Base-by-base conservation (phyloP, 2,329 filamentous ascomycete species). In the Phoma sp. region DNA sequence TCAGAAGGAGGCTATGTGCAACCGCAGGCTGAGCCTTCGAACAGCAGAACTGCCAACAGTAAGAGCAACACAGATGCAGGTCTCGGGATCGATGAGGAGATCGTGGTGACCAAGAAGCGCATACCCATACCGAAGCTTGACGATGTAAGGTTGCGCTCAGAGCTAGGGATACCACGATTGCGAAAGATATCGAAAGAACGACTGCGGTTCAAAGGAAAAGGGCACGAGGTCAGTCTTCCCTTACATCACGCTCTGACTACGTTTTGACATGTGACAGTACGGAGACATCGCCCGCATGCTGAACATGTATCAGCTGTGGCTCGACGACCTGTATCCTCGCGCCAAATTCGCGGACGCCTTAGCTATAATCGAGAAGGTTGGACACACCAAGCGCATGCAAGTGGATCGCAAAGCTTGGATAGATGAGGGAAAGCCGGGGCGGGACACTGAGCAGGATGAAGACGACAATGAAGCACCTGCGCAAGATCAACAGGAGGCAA, bases 261-360 rank as follows among this genome's bases (percentile, higher is more conserved):
- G 31, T 32, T 29, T 55, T 72, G 24, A 74, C 41, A 33, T 22
- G 39, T 45, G 33, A 1, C 49, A 94, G 88, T 98, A 95, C 76
- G 88, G 89, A 17, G 95, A 99, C 71, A 86, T 92, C 10, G 85
- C 88, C 0, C 86, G 88, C 15, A 83, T 99, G 22, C 82, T 99
- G 43, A 91, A 90, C 22, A 91, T 96, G 72, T 99, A 98, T 72
- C 95, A 98, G 73, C 77, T 96, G 51, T 99, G 95, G 95, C 88
- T 99, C 2, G 94, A 99, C 76, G 92, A 97, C 70, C 81, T 99
- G 12, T 99, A 93, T 70, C 95, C 95, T 12, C 92, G 96, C 70
- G 95, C 94, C 5, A 94, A 92, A 69, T 99, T 99, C 69, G 84
- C 90, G 43, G 95, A 99, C 69, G 95, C 90, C 2, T 80, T 98